A percentile compares a stretch with the other conserved stretches of the same genome.
Conservation (phyloP, 108 stramenopile species). For the Cyclotella distinguenda region DNA sequence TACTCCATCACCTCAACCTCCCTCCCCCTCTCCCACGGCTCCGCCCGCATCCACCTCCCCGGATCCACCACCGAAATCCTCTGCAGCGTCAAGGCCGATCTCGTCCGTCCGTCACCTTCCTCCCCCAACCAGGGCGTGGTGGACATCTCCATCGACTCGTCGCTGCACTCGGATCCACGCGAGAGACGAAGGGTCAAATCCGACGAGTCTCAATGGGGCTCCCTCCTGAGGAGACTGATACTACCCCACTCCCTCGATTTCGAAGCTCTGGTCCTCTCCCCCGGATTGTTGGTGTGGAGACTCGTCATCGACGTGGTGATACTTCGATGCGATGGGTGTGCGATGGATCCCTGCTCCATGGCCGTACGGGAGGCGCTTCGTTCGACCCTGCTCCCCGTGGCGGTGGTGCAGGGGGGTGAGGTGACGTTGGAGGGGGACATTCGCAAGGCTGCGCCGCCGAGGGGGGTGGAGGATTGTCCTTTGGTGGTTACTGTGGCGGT, state of each 20-base stretch:
- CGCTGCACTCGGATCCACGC: too few species aligned
- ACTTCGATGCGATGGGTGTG: constrained; percentile 58
- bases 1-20: constrained; percentile 45
- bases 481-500: constrained; percentile 60
- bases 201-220: constrained; percentile 46
- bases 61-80: constrained; percentile 63
- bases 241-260: constrained; percentile 56
- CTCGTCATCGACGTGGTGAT: constrained; percentile 63
- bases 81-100: constrained; percentile 70
- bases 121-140: constrained; percentile 58
- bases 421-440: constrained; percentile 59
- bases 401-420: constrained; percentile 16
- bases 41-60: constrained; percentile 60
- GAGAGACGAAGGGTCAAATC: too few species aligned
- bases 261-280: constrained; percentile 48
- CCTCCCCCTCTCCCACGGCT: constrained; percentile 68
- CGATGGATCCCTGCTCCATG: constrained; percentile 57
- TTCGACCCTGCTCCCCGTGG: constrained; percentile 54
- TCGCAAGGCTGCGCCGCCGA: constrained; percentile 43
- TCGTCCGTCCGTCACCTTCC: constrained; percentile 54
- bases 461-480: constrained; percentile 54
- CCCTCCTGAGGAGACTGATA: constrained; percentile 52
- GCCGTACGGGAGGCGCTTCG: constrained; percentile 60
- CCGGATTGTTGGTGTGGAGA: constrained; percentile 66
- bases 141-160: constrained; percentile 60